Evolutionary conservation across 768 basidiomycete genomes (phyloP), one percentile per base, ranked within the genome.

Genomic region (Lentinula sp.): DNA sequence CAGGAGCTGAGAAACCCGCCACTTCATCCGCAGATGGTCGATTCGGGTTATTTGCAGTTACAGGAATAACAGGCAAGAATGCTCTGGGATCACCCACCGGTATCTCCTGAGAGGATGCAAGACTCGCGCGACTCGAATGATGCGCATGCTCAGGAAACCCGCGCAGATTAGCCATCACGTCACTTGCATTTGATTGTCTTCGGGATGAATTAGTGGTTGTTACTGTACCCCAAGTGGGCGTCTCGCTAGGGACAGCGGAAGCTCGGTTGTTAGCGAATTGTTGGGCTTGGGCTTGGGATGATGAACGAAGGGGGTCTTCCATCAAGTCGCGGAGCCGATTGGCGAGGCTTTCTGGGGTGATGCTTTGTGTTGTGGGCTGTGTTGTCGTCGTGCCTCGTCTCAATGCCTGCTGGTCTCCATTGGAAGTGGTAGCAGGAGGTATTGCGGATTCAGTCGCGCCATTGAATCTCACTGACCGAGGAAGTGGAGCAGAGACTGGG

Each of bases 291-390:
- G 18, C 39, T 20, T 42, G 54, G 6, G 42, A 20, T 20, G 18
- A 12, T 10, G 56, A 33, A 23, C 23, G 33, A 49, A 32, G 4
- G n/a, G 57, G 57, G 33, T 59, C 57, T 59, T 46, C 57, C 57
- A 59, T 59, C 46, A 59, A 49, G n/a, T 45, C 45, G 35, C 37
- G 57, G 9, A 59, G 45, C 18, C 48, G 57, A 36, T 49, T 45
- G 8, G 48, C 57, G n/a, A 50, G 45, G 9, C 43, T 33, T 28
- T 59, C 57, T 16, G 42, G 32, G 18, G 57, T 4, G 9, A 46
- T 41, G 13, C 15, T 37, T 59, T 59, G 57, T 23, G 16, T 23
- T 13, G 57, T 49, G 46, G 43, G 45, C 37, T 57, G 56, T 16
- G 32, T 10, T 13, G 57, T 49, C 7, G 32, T n/a, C 6, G 57